Evolutionary conservation across 352 stramenopile species (phyloP).

Genomic region (Phytophthora idaei): DNA sequence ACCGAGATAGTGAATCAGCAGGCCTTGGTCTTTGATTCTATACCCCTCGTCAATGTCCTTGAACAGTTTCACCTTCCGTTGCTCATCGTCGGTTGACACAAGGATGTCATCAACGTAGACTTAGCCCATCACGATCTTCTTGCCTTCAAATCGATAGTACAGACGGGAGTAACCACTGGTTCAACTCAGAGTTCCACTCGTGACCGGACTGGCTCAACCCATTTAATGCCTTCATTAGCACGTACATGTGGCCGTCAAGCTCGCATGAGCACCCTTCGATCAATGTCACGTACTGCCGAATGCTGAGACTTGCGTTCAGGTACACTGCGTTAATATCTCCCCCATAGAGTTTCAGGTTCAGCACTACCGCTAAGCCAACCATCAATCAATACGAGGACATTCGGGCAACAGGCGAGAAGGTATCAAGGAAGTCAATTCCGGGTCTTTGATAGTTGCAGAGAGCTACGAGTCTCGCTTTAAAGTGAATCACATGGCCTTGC

Average conservation of each 20-base stretch:
- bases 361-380: background rate
- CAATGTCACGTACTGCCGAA: constrained; percentile 2
- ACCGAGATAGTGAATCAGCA: constrained; percentile 1
- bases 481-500: constrained; percentile 7
- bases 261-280: constrained; percentile 2
- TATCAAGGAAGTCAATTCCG: constrained; percentile 11
- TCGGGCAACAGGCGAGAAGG: constrained; percentile 9
- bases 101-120: background rate
- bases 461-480: constrained; percentile 7
- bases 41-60: constrained; percentile 8
- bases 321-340: constrained; percentile 7
- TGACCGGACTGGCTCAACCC: constrained; percentile 7
- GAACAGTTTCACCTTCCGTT: constrained; percentile 10
- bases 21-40: constrained; percentile 7
- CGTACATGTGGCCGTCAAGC: background rate
- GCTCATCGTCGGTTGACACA: background rate
- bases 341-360: background rate
- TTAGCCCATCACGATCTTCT: background rate
- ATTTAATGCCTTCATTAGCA: constrained; percentile 10
- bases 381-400: constrained; percentile 13
- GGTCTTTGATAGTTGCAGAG: constrained; percentile 3
- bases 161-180: constrained; percentile 15
- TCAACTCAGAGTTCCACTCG: constrained; percentile 22
- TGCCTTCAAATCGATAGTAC: constrained; percentile 5
- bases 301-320: background rate